These are phyloP conservation scores for Chrysoporthe austroafricana DNA, from an alignment of 2,329 filamentous ascomycete species.

Conservation along the genomic window DNA sequence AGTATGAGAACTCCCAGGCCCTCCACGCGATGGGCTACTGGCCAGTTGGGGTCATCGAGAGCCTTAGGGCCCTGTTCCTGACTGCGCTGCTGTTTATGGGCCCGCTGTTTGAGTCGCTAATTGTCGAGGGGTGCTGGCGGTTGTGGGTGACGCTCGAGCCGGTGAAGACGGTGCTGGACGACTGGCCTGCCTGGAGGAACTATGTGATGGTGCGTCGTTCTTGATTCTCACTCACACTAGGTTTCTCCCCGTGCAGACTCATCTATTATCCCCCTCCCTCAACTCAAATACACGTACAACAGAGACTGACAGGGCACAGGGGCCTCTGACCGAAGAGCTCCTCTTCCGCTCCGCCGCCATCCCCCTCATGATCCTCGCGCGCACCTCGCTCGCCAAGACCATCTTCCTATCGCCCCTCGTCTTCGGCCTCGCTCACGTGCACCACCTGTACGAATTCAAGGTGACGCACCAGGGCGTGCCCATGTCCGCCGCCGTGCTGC, in stretches of 20 bases:
- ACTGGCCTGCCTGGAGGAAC: constrained; percentile 86
- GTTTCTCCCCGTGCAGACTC: not conserved
- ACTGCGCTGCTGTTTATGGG: constrained; percentile 81
- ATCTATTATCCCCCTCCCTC: not conserved
- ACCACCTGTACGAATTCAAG: constrained; percentile 95
- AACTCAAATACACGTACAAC: not conserved
- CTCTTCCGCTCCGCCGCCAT: constrained; percentile 89
- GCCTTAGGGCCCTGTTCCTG: constrained; percentile 66
- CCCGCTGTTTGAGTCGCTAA: constrained; percentile 77
- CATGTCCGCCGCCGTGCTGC: constrained; percentile 63
- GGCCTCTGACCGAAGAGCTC: constrained; percentile 88
- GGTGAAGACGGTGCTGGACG: constrained; percentile 63
- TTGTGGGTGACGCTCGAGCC: constrained; percentile 63
- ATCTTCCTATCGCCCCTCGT: constrained; percentile 84
- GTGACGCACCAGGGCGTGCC: constrained; percentile 76
- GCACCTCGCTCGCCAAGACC: constrained; percentile 59
- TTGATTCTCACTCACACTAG: not conserved
- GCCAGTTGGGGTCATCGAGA: constrained; percentile 71
- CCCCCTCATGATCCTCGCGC: constrained; percentile 77
- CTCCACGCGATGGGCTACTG: constrained; percentile 79
- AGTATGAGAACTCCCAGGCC: constrained; percentile 49
- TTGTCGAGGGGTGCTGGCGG: constrained; percentile 73
- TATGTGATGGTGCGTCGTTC: constrained; percentile 73
- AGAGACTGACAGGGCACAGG: constrained; percentile 48
- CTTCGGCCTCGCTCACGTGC: constrained; percentile 90